Conservation (phyloP, 78 protist species). For the Guillardia theta region DNA sequence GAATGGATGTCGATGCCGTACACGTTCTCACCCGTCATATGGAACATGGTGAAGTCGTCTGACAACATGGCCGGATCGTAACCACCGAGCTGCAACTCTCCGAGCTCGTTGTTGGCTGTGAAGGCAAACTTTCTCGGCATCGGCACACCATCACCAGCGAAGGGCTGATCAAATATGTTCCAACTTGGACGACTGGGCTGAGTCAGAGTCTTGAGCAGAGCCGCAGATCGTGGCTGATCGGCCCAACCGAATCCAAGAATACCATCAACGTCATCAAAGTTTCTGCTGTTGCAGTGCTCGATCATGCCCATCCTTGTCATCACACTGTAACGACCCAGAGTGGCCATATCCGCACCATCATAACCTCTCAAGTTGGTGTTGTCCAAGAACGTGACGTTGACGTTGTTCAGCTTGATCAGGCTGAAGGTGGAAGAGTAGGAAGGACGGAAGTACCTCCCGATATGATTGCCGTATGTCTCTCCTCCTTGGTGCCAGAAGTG, state of each 20-base stretch:
- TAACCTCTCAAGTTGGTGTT: constrained; percentile 29
- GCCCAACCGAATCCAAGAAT: constrained; percentile 48
- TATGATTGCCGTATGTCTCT: background rate
- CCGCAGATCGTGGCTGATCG: constrained; percentile 19
- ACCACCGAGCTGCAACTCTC: constrained; percentile 40
- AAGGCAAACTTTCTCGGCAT: constrained; percentile 37
- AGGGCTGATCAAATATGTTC: background rate
- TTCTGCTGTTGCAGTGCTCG: constrained; percentile 38
- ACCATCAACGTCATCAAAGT: constrained; percentile 38
- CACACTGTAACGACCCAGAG: background rate
- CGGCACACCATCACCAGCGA: background rate
- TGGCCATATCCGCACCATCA: constrained; percentile 24
- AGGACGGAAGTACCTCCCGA: background rate
- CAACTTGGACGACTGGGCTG: background rate
- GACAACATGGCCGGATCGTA: background rate
- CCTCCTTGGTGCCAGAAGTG: background rate
- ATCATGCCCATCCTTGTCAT: constrained; percentile 33
- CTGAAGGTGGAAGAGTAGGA: background rate
- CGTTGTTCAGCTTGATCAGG: constrained; percentile 34
- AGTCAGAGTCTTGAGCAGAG: constrained; percentile 40
- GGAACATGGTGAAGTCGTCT: background rate
- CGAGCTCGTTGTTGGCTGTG: background rate
- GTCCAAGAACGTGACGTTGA: constrained; percentile 39
- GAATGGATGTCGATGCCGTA: constrained; percentile 30
- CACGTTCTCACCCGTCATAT: constrained; percentile 13